These are phyloP conservation scores for Bipolaris cookei DNA, from an alignment of 2,329 filamentous ascomycete species.

Conservation along the genomic window DNA sequence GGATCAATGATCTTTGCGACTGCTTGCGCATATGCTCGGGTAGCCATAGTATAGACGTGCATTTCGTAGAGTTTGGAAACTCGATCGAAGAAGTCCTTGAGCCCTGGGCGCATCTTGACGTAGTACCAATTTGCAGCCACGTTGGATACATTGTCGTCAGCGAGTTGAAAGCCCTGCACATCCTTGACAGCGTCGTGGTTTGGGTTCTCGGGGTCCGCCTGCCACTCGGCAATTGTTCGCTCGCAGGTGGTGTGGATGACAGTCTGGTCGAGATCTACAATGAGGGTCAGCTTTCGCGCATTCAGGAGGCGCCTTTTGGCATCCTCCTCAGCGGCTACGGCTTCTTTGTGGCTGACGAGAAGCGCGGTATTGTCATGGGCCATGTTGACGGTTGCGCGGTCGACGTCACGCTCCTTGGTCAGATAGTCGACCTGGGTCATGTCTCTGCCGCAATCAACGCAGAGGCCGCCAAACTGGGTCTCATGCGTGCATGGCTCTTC, in stretches of 20 bases:
- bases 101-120: conserved; percentile 92
- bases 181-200: conserved; percentile 92
- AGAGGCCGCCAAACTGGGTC: conserved; percentile 88
- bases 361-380: conserved; percentile 88
- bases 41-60: conserved; percentile 99
- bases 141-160: conserved; percentile 67
- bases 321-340: conserved; percentile 81
- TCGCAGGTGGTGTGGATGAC: conserved; percentile 98
- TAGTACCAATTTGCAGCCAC: conserved; percentile 75
- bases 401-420: conserved; percentile 76
- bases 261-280: conserved; percentile 97
- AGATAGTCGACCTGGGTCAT: conserved; percentile 92
- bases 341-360: conserved; percentile 82
- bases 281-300: conserved; percentile 84
- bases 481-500: conserved; percentile 92
- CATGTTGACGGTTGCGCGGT: conserved; percentile 92
- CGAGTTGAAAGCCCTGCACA: conserved; percentile 84
- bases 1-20: conserved; percentile 95
- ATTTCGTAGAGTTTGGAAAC: conserved; percentile 86
- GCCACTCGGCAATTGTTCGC: conserved; percentile 95
- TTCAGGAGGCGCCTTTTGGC: conserved; percentile 81
- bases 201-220: conserved; percentile 83
- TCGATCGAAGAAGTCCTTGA: conserved; percentile 78
- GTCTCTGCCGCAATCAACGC: conserved; percentile 90
- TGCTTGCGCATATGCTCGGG: conserved; percentile 89